These are phyloP conservation scores for Tricladium varicosporioides DNA, from an alignment of 2,329 filamentous ascomycete species.

Conservation along the genomic window DNA sequence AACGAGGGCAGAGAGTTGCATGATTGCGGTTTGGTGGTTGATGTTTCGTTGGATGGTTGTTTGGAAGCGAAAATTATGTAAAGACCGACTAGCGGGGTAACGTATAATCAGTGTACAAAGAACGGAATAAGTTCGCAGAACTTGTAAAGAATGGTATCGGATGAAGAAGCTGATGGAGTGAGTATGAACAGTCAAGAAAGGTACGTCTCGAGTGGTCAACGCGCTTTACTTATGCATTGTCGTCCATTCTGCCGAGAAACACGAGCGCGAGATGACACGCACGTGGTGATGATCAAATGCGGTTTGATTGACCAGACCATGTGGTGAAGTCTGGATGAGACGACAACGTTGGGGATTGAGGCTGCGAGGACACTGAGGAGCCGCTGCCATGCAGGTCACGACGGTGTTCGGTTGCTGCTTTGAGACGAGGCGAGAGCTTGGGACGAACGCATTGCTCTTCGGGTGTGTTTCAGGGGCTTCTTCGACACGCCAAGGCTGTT, in stretches of 20 bases:
- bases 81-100: conserved; percentile 3
- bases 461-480: neutral
- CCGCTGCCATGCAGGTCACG: neutral
- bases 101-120: neutral
- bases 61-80: neutral
- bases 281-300: neutral
- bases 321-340: neutral
- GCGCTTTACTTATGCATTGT: neutral
- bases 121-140: conserved; percentile 6
- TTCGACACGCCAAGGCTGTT: neutral
- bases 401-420: neutral
- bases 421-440: neutral
- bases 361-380: neutral
- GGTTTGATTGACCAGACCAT: neutral
- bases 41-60: neutral
- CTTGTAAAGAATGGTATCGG: neutral
- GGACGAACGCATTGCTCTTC: neutral
- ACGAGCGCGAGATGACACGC: neutral
- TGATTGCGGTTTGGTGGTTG: neutral
- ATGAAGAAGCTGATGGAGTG: neutral
- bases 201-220: neutral
- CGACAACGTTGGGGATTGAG: neutral
- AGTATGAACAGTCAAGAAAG: neutral
- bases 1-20: conserved; percentile 3
- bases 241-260: neutral